A percentile compares a stretch with the other conserved stretches of the same genome.
Conservation (phyloP, 192 early-diverging fungal genomes). For the Diversispora epigaea region DNA sequence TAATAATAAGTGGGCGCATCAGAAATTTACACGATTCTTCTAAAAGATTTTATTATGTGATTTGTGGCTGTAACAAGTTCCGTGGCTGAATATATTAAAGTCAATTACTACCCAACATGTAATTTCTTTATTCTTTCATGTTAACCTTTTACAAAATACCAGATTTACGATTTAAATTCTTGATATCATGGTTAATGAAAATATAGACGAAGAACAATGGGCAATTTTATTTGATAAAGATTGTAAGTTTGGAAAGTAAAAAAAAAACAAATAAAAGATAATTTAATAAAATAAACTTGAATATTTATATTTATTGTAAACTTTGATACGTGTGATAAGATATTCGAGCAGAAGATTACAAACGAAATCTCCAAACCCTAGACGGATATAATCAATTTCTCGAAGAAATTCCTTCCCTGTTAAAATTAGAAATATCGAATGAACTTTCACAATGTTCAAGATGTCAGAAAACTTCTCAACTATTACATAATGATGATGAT, state of each 20-base stretch:
- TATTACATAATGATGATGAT: not conserved
- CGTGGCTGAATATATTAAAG: too few relatives aligned
- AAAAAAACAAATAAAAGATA: not conserved
- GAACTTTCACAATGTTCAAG: not conserved
- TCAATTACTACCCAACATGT: too few relatives aligned
- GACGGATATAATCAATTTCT: conserved; percentile 1
- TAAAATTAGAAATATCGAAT: not conserved
- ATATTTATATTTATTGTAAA: not conserved
- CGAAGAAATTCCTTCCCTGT: conserved; percentile 6
- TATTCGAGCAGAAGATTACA: conserved; percentile 16
- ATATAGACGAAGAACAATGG: not conserved
- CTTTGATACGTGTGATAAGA: not conserved
- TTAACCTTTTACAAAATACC: too few relatives aligned
- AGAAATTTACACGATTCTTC: too few relatives aligned
- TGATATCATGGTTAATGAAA: not conserved
- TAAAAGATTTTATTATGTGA: too few relatives aligned
- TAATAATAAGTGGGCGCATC: too few relatives aligned
- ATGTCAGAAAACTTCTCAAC: not conserved
- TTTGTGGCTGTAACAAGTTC: too few relatives aligned
- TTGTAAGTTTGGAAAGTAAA: not conserved
- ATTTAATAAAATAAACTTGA: not conserved
- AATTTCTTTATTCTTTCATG: too few relatives aligned
- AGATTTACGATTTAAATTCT: too few relatives aligned
- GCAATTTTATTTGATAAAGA: not conserved
- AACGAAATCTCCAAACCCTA: not conserved